A percentile compares a stretch with the other conserved stretches of the same genome.
Conservation (phyloP, 345 rosid genomes). For the Populus nigra region DNA sequence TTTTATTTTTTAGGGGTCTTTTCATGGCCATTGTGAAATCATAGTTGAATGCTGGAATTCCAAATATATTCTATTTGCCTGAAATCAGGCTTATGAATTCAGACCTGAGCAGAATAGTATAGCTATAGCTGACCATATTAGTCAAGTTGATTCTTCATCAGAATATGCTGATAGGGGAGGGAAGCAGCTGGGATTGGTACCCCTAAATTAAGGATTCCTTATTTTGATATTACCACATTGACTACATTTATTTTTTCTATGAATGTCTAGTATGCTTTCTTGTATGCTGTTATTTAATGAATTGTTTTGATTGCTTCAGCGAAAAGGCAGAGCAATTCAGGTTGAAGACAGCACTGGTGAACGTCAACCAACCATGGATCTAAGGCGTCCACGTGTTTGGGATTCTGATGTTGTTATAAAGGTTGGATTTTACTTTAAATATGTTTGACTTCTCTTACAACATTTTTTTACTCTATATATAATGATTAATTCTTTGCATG, state of each 20-base stretch:
- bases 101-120: constrained; percentile 16
- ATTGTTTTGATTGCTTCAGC: constrained; percentile 26
- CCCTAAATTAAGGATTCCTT: not conserved
- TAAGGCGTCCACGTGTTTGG: constrained; percentile 32
- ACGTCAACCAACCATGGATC: constrained; percentile 52
- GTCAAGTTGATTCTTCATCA: constrained; percentile 11
- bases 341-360: constrained; percentile 46
- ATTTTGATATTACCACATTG: not conserved
- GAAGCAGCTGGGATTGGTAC: constrained; percentile 25
- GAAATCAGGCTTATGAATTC: constrained; percentile 24
- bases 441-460: constrained; percentile 12
- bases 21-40: constrained; percentile 4
- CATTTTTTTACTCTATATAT: not conserved
- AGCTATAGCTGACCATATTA: constrained; percentile 18
- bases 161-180: constrained; percentile 21
- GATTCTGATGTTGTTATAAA: constrained; percentile 71
- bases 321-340: constrained; percentile 61
- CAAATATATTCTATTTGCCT: constrained; percentile 1
- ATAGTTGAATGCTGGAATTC: not conserved
- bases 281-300: constrained; percentile 1
- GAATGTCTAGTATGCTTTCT: not conserved
- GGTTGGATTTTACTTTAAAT: constrained; percentile 33
- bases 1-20: not conserved
- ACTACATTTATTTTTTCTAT: not conserved
- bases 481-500: constrained; percentile 19